These are phyloP conservation scores for Penicillium herquei DNA, from an alignment of 495 filamentous ascomycete genomes.

Conservation along the genomic window DNA sequence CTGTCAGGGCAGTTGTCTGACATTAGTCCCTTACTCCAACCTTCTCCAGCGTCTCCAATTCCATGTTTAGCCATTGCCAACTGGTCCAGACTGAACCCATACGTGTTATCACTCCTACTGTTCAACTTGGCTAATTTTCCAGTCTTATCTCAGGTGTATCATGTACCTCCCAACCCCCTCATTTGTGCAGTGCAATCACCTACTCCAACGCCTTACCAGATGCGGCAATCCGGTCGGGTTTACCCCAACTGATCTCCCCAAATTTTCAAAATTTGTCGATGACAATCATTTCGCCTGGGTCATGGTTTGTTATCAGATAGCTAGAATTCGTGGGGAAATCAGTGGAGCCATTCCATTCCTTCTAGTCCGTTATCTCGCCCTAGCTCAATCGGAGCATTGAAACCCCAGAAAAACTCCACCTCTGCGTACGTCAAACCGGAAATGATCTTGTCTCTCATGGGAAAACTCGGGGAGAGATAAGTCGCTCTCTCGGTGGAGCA, in stretches of 20 bases:
- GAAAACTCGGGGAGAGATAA: conserved; percentile 12
- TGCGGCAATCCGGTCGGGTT: neutral
- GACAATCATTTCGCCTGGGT: neutral
- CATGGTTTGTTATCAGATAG: conserved; percentile 14
- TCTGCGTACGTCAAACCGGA: neutral
- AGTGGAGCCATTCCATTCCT: conserved; percentile 9
- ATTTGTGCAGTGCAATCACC: neutral
- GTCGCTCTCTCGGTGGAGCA: neutral
- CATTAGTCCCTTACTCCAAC: neutral
- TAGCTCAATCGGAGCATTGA: neutral
- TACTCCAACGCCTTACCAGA: conserved; percentile 8
- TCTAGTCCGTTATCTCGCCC: conserved; percentile 5
- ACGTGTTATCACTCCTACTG: too few species aligned
- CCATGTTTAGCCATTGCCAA: neutral
- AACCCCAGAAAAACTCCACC: conserved; percentile 4
- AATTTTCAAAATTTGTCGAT: neutral
- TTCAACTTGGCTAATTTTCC: neutral
- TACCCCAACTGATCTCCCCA: conserved; percentile 10
- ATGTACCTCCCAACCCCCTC: neutral
- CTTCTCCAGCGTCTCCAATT: neutral
- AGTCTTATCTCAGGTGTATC: conserved; percentile 2
- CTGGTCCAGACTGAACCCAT: too few species aligned
- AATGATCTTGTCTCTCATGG: conserved; percentile 7
- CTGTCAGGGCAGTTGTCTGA: too few species aligned
- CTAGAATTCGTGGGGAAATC: conserved; percentile 17